Percentiles rank a stretch among this genome's conserved stretches.
Conservation (phyloP, 768 basidiomycete genomes). For the Suillus americanus region DNA sequence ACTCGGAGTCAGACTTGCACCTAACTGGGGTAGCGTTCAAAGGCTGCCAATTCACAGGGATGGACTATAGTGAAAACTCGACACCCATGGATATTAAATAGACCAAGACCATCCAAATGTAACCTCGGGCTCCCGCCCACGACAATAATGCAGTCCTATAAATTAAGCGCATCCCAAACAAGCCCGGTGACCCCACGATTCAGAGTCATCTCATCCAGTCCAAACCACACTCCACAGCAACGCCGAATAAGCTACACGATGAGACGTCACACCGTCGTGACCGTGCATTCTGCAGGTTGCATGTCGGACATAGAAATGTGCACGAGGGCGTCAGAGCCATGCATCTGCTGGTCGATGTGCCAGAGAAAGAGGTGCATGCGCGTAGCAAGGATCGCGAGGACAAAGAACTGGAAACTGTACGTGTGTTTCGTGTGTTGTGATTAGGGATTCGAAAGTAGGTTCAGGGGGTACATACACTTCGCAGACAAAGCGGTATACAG, state of each 20-base stretch:
- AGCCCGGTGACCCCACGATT: background rate
- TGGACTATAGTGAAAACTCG: background rate
- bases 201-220: background rate
- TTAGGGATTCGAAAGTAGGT: background rate
- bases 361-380: background rate
- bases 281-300: background rate
- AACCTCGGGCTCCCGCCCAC: background rate
- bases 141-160: background rate
- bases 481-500: background rate
- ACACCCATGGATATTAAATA: background rate
- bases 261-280: background rate
- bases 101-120: background rate
- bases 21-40: too few species aligned
- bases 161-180: background rate
- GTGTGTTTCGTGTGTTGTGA: background rate
- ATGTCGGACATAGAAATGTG: background rate
- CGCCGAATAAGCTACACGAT: background rate
- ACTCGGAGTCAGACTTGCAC: too few species aligned
- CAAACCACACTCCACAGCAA: background rate
- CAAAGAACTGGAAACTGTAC: background rate
- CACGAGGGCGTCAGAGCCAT: background rate
- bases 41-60: too few species aligned
- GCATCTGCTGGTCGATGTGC: background rate
- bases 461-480: background rate
- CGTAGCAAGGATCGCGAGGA: background rate